These are phyloP conservation scores for Fusarium cyanostomum DNA, from an alignment of 2,329 filamentous ascomycete species.

Conservation along the genomic window DNA sequence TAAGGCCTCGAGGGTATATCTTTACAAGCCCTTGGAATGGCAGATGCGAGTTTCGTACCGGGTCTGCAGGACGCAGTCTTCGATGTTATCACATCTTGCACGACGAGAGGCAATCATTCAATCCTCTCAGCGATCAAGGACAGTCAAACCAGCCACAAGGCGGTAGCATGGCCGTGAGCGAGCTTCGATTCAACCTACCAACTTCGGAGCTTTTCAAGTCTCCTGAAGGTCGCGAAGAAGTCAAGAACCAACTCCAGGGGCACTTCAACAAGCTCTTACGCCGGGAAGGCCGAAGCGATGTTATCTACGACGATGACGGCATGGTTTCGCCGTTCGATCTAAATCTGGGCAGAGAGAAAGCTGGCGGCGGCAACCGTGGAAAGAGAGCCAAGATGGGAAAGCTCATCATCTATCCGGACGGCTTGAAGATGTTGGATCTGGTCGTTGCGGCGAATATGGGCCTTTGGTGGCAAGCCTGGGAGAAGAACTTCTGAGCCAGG, in stretches of 20 bases:
- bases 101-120: slow-evolving; percentile 51
- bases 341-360: slow-evolving; percentile 81
- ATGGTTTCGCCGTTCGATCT: slow-evolving; percentile 66
- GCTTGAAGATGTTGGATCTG: slow-evolving; percentile 94
- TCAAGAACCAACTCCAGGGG: slow-evolving; percentile 51
- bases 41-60: slow-evolving; percentile 84
- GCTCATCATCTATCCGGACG: slow-evolving; percentile 87
- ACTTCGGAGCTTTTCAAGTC: slow-evolving; percentile 59
- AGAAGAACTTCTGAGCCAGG: slow-evolving; percentile 57
- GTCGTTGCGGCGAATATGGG: slow-evolving; percentile 91
- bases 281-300: slow-evolving; percentile 44
- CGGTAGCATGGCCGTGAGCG: slow-evolving; percentile 66
- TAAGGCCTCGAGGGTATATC: slow-evolving; percentile 72
- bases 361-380: slow-evolving; percentile 85
- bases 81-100: slow-evolving; percentile 78
- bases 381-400: slow-evolving; percentile 94
- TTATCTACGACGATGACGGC: slow-evolving; percentile 53
- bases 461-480: slow-evolving; percentile 92
- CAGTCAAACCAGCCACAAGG: slow-evolving; percentile 44
- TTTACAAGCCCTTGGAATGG: slow-evolving; percentile 90
- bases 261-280: slow-evolving; percentile 56
- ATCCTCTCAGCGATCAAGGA: slow-evolving; percentile 55
- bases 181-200: slow-evolving; percentile 90
- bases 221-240: slow-evolving; percentile 46
- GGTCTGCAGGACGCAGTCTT: slow-evolving; percentile 76